Base-by-base conservation (phyloP, 2,329 filamentous ascomycete species). In the Pseudogymnoascus sp. region DNA sequence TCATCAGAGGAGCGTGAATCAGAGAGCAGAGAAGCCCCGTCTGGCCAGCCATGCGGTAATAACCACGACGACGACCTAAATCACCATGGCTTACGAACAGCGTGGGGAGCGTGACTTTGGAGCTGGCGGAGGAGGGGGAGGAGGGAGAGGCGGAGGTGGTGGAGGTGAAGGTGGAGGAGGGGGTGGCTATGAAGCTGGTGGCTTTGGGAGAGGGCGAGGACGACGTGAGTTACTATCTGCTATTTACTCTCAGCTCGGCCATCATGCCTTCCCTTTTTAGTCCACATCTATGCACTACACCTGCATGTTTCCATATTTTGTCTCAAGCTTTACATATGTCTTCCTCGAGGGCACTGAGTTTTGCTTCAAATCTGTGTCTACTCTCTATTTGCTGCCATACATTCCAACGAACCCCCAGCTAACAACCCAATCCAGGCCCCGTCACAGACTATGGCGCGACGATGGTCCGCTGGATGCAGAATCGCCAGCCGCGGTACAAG, bases 391-490 rank as follows among this genome's bases (percentile, higher is more conserved):
- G 3, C 18, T 7, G 12, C 8, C 18, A 1, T 43, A 2, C 14
- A 25, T 20, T 61, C 60, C 20, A 4, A 30, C 18, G 59, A 37
- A 58, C 34, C 30, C 41, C 57, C 59, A 64, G 59, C 64, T 61
- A 47, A 14, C 57, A 12, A 38, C n/a, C 8, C 43, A 54, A 59
- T 67, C 60, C 64, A 96, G 91, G 91, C 65, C 89, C 91, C 47
- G 90, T 96, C 12, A 97, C 92, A 47, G 92, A 97, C 74, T 96
- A 96, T 81, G 89, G 91, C 69, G 88, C 92, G 22, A 94, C 91
- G 8, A 83, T 96, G 72, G 87, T 89, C 59, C 90, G 95, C 74
- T 99, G 91, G 90, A 90, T 96, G 82, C 88, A 89, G 70, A 85
- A 91, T 70, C 85, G 93, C 61, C 82, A 85, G 68, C 87, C 89